These are phyloP conservation scores for Raffaelea arxii DNA, from an alignment of 2,329 filamentous ascomycete genomes.

Conservation along the genomic window DNA sequence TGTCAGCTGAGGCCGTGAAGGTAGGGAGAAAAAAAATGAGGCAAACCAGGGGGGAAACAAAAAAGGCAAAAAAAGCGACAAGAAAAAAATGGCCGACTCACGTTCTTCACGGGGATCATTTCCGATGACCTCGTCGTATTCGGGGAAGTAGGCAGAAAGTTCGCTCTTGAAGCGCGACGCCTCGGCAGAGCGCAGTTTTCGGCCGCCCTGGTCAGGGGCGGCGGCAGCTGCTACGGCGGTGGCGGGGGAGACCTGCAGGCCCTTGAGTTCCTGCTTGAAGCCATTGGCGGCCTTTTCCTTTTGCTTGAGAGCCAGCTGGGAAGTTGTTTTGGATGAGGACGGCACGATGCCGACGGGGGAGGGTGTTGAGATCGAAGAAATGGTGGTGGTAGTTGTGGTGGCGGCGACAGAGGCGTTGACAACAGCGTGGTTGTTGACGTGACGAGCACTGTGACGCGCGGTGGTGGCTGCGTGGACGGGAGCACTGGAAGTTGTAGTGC, in stretches of 20 bases:
- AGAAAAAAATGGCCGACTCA: conserved; percentile 31
- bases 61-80: not conserved
- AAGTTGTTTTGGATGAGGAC: conserved; percentile 4
- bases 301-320: conserved; percentile 33
- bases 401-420: not conserved
- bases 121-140: conserved; percentile 90
- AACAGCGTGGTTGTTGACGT: not conserved
- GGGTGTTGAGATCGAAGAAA: not conserved
- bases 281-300: conserved; percentile 52
- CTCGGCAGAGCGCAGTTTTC: conserved; percentile 78
- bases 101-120: conserved; percentile 71
- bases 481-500: not conserved
- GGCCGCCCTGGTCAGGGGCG: conserved; percentile 44
- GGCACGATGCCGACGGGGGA: conserved; percentile 8
- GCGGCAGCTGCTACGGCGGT: conserved; percentile 21
- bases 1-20: not conserved
- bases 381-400: not conserved
- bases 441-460: not conserved
- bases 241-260: conserved; percentile 38
- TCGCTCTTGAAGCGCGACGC: conserved; percentile 84
- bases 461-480: not conserved
- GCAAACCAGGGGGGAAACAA: not conserved
- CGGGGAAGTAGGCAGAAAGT: conserved; percentile 79
- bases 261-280: conserved; percentile 50
- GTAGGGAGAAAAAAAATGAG: not conserved